These are phyloP conservation scores for Fusarium decemcellulare DNA, from an alignment of 2,329 filamentous ascomycete genomes.

Conservation along the genomic window DNA sequence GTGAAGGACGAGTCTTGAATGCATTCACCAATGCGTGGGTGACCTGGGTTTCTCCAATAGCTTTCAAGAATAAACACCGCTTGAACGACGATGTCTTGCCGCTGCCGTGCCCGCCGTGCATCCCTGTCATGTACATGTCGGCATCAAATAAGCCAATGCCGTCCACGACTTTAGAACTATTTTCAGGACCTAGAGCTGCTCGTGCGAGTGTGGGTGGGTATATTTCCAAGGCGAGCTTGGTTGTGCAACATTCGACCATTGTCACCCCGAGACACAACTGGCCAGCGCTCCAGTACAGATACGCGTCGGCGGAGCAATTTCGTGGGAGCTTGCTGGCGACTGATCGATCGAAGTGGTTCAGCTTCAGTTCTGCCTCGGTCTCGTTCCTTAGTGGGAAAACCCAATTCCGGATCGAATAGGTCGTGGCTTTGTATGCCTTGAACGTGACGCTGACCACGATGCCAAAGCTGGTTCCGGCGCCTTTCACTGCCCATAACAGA, in stretches of 20 bases:
- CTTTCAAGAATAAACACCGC: conserved; percentile 72
- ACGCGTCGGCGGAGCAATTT: conserved; percentile 66
- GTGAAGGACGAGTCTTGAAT: conserved; percentile 63
- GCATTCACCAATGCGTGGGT: conserved; percentile 58
- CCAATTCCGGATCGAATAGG: conserved; percentile 59
- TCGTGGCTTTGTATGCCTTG: conserved; percentile 59
- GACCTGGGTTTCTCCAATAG: conserved; percentile 56
- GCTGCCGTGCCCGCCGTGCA: conserved; percentile 71
- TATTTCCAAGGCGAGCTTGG: conserved; percentile 20
- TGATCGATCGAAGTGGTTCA: conserved; percentile 57
- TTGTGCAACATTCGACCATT: conserved; percentile 58
- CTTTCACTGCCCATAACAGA: conserved; percentile 70
- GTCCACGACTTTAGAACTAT: conserved; percentile 57
- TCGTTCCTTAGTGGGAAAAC: conserved; percentile 50
- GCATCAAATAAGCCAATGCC: conserved; percentile 67
- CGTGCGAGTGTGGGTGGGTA: conserved; percentile 14
- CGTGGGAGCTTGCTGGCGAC: conserved; percentile 57
- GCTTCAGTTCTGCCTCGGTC: conserved; percentile 45
- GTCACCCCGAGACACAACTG: conserved; percentile 67
- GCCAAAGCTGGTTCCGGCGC: conserved; percentile 72
- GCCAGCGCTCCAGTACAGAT: conserved; percentile 65
- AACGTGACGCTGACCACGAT: conserved; percentile 69
- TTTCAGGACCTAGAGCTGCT: conserved; percentile 52
- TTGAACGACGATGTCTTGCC: conserved; percentile 76
- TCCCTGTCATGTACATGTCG: conserved; percentile 72